Percentiles rank a stretch among this genome's conserved stretches.
These are phyloP conservation scores for Sporothrix dimorphospora DNA, from an alignment of 2,329 filamentous ascomycete genomes.

Conservation along the genomic window DNA sequence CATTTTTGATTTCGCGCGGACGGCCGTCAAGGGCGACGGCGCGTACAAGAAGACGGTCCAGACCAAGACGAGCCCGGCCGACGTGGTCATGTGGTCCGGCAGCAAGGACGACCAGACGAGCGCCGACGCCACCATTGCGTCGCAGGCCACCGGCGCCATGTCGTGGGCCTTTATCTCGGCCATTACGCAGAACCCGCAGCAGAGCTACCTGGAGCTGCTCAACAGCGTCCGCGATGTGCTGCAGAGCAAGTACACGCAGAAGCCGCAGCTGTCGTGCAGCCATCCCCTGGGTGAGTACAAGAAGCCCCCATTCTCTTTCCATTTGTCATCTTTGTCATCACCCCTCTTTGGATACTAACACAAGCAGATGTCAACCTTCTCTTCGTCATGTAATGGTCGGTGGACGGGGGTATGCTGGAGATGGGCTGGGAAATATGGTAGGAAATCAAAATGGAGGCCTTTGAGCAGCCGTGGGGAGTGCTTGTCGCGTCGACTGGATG, in stretches of 20 bases:
- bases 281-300: constrained; percentile 85
- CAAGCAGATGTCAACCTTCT: constrained; percentile 31
- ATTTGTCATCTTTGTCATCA: neutral
- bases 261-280: constrained; percentile 95
- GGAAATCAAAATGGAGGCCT: neutral
- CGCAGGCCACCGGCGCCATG: constrained; percentile 95
- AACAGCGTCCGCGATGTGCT: constrained; percentile 97
- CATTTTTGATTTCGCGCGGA: constrained; percentile 66
- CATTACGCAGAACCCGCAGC: constrained; percentile 94
- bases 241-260: constrained; percentile 84
- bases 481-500: neutral
- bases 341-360: neutral
- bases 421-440: neutral
- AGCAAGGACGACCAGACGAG: constrained; percentile 97
- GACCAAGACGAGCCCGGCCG: constrained; percentile 92
- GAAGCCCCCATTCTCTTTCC: too few relatives aligned
- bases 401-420: neutral
- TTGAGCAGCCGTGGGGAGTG: neutral
- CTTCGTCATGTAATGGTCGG: constrained; percentile 29
- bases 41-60: constrained; percentile 77
- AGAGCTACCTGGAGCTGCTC: constrained; percentile 95
- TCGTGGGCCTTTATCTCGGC: constrained; percentile 95
- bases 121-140: constrained; percentile 87
- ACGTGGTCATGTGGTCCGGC: constrained; percentile 97
- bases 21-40: constrained; percentile 78